Evolutionary conservation across 2,329 filamentous ascomycete genomes (phyloP).

Genomic region (Pezicula neosporulosa): DNA sequence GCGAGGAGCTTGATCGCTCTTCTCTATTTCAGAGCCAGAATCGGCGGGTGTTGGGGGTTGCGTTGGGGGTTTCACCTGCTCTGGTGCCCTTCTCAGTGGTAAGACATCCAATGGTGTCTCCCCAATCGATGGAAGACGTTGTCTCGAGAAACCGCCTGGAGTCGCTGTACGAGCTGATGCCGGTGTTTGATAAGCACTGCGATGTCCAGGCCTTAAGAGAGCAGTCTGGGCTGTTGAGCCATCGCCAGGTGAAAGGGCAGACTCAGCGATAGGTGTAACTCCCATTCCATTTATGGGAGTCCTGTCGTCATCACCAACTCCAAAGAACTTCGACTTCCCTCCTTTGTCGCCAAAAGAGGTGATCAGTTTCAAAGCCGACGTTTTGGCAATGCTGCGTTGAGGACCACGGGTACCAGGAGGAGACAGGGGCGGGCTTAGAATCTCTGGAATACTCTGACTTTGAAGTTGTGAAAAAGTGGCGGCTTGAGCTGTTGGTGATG

Average conservation of each 20-base stretch:
- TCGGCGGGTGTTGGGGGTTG: conserved; percentile 38
- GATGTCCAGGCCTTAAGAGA: conserved; percentile 63
- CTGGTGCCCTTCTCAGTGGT: conserved; percentile 33
- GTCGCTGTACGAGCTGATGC: conserved; percentile 62
- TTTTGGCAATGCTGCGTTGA: conserved; percentile 67
- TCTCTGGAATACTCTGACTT: conserved; percentile 55
- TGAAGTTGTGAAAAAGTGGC: conserved; percentile 53
- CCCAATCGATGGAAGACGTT: conserved; percentile 74
- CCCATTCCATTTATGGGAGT: conserved; percentile 75
- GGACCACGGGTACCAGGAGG: conserved; percentile 62
- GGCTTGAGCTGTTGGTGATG: conserved; percentile 73
- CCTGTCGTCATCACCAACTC: conserved; percentile 49
- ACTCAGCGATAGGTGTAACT: conserved; percentile 85
- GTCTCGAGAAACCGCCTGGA: conserved; percentile 56
- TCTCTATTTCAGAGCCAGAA: conserved; percentile 44
- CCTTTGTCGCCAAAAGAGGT: conserved; percentile 74
- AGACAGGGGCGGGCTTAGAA: conserved; percentile 70
- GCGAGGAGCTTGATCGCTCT: conserved; percentile 23
- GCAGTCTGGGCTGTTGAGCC: conserved; percentile 61
- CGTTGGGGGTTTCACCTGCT: conserved; percentile 36
- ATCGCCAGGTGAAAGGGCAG: conserved; percentile 68
- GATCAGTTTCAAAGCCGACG: conserved; percentile 83
- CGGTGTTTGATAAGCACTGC: conserved; percentile 67
- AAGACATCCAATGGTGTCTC: conserved; percentile 57
- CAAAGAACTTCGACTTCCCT: conserved; percentile 62